phyloP scores from a whole-genome alignment of 208 protist genomes.

The Trypanosomatidae sp. region DNA sequence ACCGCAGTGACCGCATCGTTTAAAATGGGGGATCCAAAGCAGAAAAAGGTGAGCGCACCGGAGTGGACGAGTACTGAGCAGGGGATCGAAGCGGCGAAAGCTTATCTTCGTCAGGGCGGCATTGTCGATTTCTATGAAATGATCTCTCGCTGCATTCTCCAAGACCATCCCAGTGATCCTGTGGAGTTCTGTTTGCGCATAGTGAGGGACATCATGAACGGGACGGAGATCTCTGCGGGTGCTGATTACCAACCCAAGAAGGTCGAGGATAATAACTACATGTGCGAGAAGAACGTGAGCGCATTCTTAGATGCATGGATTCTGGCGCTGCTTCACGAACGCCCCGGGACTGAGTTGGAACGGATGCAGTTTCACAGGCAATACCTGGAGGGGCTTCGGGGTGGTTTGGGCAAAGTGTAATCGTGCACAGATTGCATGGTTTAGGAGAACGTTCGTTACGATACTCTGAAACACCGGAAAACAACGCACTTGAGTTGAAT shows the following conservation, averaged over 20 bases:
- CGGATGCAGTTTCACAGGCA: slow-evolving; percentile 82
- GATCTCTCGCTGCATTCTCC: slow-evolving; percentile 75
- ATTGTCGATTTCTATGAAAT: slow-evolving; percentile 91
- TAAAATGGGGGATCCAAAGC: background rate
- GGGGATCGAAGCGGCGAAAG: slow-evolving; percentile 85
- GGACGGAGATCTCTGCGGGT: slow-evolving; percentile 45
- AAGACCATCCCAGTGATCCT: slow-evolving; percentile 61
- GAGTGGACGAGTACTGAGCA: slow-evolving; percentile 84
- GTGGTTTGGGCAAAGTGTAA: background rate
- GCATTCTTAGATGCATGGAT: slow-evolving; percentile 91
- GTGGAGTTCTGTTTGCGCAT: slow-evolving; percentile 54
- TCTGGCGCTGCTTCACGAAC: slow-evolving; percentile 75
- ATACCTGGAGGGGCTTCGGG: slow-evolving; percentile 57
- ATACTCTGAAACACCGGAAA: background rate
- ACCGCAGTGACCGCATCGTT: background rate
- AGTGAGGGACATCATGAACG: slow-evolving; percentile 64
- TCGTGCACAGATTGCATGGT: background rate
- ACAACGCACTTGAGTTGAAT: background rate
- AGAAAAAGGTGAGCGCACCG: slow-evolving; percentile 36
- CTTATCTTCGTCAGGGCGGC: slow-evolving; percentile 78
- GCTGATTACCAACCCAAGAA: slow-evolving; percentile 62
- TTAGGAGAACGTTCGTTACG: background rate
- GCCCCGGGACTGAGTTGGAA: slow-evolving; percentile 57
- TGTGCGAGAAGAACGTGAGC: slow-evolving; percentile 70
- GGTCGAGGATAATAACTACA: slow-evolving; percentile 75